Base-by-base conservation (phyloP, 2,329 filamentous ascomycete species). In the Cryphonectria nitschkei region DNA sequence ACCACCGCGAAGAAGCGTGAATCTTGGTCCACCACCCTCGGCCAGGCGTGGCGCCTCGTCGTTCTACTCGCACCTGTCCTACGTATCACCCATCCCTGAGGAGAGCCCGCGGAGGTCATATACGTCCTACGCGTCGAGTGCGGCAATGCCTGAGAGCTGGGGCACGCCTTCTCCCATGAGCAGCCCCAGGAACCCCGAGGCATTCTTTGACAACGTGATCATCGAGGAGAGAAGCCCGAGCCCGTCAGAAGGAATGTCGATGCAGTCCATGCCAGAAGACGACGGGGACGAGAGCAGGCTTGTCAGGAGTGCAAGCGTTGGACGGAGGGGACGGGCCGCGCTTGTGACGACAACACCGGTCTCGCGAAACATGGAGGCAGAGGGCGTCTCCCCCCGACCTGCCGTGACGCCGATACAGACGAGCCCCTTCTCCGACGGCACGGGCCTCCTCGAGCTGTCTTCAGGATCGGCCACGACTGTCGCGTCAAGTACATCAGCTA, bases 1-100 rank as follows among this genome's bases (percentile, higher is more conserved):
- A 32, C 79, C 79, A 2, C 77, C 79, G 7, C 77, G 87, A 70
- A 83, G 84, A 74, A 89, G 86, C 73, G 82, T 85, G 19, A 86
- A 82, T 65, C 78, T 90, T 16, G 88, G 89, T 2, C 89, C 89
- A 26, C 89, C 89, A 0, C 89, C 89, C 2, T 88, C 86, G 16
- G 84, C 88, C 3, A 84, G 89, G 75, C 82, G 89, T 74, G 89
- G 88, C 1, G 85, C 84, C 39, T 90, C 89, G 0, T 89, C 89
- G 0, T 90, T 90, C 72, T 90, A 92, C 75, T 92, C 90, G 2
- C 87, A 85, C 74, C 81, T 84, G 16, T 92, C 91, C 0, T 91
- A 86, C 72, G 91, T 94, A 37, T 92, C 92, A 0, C 92, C 92
- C 0, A 94, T 95, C 68, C 90, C 90, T 0, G 92, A 94, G 78